Evolutionary conservation across 2,329 filamentous ascomycete genomes (phyloP).

Genomic region (Talaromyces albobiverticillius): DNA sequence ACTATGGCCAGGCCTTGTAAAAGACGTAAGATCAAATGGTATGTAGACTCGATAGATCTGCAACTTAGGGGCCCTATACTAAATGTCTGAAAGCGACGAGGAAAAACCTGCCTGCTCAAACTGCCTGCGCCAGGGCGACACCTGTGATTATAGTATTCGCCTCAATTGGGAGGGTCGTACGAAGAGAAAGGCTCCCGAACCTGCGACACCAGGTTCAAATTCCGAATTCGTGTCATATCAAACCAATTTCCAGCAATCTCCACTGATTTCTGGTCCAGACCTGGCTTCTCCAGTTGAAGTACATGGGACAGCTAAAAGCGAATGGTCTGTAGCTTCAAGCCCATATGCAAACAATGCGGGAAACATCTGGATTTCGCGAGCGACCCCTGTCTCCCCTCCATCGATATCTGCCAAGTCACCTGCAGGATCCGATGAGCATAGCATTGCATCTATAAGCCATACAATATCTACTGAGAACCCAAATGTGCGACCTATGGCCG

Average conservation of each 20-base stretch:
- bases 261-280: neutral
- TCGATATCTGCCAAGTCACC: slow-evolving; percentile 8
- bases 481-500: neutral
- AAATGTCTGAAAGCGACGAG: slow-evolving; percentile 55
- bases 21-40: slow-evolving; percentile 74
- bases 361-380: neutral
- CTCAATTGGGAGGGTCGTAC: slow-evolving; percentile 76
- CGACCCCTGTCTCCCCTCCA: slow-evolving; percentile 9
- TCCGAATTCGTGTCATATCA: slow-evolving; percentile 11
- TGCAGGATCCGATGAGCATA: neutral
- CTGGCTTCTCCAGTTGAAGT: neutral
- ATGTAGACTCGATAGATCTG: slow-evolving; percentile 20
- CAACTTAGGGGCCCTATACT: neutral
- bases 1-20: slow-evolving; percentile 66
- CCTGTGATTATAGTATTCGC: slow-evolving; percentile 76
- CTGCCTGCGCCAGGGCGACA: slow-evolving; percentile 68
- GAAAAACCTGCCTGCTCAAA: slow-evolving; percentile 71
- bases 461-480: neutral
- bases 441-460: neutral
- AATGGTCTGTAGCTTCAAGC: slow-evolving; percentile 11
- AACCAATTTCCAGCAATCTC: neutral
- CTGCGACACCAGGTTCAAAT: slow-evolving; percentile 27
- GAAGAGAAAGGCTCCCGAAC: slow-evolving; percentile 52
- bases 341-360: slow-evolving; percentile 7
- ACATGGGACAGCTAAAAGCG: neutral